Evolutionary conservation across 225 moss, liverwort and hornwort genomes (phyloP), one percentile per base, ranked within the genome.

Genomic region (Takakia lepidozioides): DNA sequence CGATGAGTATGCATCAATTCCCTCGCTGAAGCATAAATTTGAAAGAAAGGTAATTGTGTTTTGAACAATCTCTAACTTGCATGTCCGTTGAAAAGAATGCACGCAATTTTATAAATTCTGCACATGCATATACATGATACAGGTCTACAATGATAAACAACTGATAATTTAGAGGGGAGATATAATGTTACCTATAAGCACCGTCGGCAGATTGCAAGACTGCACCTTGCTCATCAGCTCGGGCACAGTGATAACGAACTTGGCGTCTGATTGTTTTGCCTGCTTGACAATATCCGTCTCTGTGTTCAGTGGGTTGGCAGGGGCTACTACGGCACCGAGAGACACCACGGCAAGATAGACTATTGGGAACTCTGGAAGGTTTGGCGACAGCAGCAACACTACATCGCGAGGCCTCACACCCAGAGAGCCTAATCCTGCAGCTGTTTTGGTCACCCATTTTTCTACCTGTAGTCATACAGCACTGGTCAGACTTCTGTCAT

Each of bases 131-230:
- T n/a, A n/a, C n/a, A n/a, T n/a, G n/a, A n/a, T n/a, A n/a, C n/a
- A n/a, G n/a, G n/a, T n/a, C n/a, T n/a, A n/a, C n/a, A n/a, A n/a
- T n/a, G n/a, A n/a, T n/a, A n/a, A n/a, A n/a, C n/a, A n/a, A n/a
- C n/a, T n/a, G n/a, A n/a, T n/a, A n/a, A n/a, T n/a, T n/a, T n/a
- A n/a, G n/a, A n/a, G n/a, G n/a, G n/a, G n/a, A n/a, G n/a, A n/a
- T n/a, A n/a, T n/a, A n/a, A 16, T 14, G 56, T 39, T 48, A 77
- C 77, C 72, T 15, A 77, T 72, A 41, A 77, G 64, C n/a, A 72
- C 68, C 2, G 46, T 61, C 15, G 71, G 64, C 36, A 72, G 29
- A 22, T 38, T 22, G 54, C 34, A 46, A 28, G 37, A 60, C 14
- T 23, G 6, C 29, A 72, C 25, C 43, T 77, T 72, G 29, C 25